Percentiles rank a stretch among this genome's conserved stretches.
These are phyloP conservation scores for Diaporthe sp. DNA, from an alignment of 2,329 filamentous ascomycete species.

Conservation along the genomic window DNA sequence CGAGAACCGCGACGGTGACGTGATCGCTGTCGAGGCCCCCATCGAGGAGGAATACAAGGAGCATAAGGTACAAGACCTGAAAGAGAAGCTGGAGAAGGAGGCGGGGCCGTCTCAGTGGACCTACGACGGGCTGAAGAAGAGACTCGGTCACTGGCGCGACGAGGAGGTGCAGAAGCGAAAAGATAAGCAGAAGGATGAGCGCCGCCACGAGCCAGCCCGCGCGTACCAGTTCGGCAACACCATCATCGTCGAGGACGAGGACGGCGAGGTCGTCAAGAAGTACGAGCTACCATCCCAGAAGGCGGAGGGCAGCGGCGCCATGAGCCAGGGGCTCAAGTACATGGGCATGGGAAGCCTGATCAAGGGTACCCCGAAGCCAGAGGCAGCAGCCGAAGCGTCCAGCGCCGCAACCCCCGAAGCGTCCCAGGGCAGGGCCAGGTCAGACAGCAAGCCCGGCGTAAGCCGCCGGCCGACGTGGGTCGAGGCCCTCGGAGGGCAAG, in stretches of 20 bases:
- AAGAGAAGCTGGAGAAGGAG: conserved; percentile 47
- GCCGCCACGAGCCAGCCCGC: conserved; percentile 76
- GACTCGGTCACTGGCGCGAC: conserved; percentile 62
- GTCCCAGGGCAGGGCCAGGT: conserved; percentile 13
- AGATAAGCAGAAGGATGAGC: conserved; percentile 64
- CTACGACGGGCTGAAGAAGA: conserved; percentile 59
- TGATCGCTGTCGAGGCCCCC: conserved; percentile 72
- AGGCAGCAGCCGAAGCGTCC: conserved; percentile 33
- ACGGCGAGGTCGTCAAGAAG: conserved; percentile 87
- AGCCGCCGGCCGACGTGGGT: conserved; percentile 36
- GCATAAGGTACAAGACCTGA: conserved; percentile 40
- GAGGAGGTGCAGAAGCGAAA: conserved; percentile 73
- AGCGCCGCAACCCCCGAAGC: conserved; percentile 35
- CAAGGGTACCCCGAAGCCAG: conserved; percentile 52
- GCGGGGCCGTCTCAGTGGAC: conserved; percentile 52
- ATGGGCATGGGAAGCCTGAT: conserved; percentile 61
- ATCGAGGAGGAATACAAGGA: conserved; percentile 34
- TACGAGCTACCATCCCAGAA: conserved; percentile 76
- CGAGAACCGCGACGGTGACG: conserved; percentile 89
- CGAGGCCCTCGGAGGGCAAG: conserved; percentile 41
- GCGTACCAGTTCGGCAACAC: conserved; percentile 89
- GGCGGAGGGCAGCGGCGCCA: conserved; percentile 51
- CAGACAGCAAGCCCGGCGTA: conserved; percentile 34
- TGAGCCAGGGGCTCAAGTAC: conserved; percentile 61
- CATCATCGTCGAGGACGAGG: conserved; percentile 88